Conservation (phyloP, 208 protist genomes). For the Leishmania mexicana region DNA sequence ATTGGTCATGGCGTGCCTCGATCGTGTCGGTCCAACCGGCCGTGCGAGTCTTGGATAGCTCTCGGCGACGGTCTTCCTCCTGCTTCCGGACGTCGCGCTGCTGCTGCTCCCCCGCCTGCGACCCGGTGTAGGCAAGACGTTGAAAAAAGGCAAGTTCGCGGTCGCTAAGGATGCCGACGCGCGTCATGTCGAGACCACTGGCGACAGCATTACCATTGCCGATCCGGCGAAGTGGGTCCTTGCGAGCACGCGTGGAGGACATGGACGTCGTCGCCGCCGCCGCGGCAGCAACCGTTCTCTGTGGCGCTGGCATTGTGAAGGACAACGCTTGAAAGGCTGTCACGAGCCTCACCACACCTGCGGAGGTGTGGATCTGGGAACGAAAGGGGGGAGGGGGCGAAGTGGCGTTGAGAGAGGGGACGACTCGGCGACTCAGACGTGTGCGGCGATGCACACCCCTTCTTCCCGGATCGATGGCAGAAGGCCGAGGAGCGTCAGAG, state of each 20-base stretch:
- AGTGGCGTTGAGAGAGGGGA: neutral
- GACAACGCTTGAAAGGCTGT: neutral
- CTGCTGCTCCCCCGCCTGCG: conserved; percentile 34
- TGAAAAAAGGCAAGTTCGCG: conserved; percentile 71
- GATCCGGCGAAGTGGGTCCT: conserved; percentile 58
- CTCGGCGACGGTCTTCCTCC: conserved; percentile 45
- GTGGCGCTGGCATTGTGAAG: neutral
- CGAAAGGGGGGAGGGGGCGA: neutral
- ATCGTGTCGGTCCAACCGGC: conserved; percentile 74
- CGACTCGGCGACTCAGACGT: conserved; percentile 4
- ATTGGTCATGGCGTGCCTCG: conserved; percentile 61
- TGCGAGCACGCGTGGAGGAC: conserved; percentile 54
- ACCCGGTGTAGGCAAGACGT: conserved; percentile 35
- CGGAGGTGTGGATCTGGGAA: neutral
- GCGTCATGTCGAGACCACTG: conserved; percentile 48
- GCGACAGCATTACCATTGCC: conserved; percentile 89
- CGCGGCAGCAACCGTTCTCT: neutral
- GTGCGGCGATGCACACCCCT: neutral
- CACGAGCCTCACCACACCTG: neutral
- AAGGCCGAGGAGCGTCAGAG: neutral
- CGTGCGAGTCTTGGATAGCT: conserved; percentile 47
- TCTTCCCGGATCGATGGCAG: neutral
- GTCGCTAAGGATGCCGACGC: conserved; percentile 74
- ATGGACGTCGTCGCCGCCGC: conserved; percentile 6
- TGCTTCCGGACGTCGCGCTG: conserved; percentile 29